A percentile compares a stretch with the other conserved stretches of the same genome.
phyloP scores from a whole-genome alignment of 192 early-diverging fungal genomes.

The Backusella westeae region DNA sequence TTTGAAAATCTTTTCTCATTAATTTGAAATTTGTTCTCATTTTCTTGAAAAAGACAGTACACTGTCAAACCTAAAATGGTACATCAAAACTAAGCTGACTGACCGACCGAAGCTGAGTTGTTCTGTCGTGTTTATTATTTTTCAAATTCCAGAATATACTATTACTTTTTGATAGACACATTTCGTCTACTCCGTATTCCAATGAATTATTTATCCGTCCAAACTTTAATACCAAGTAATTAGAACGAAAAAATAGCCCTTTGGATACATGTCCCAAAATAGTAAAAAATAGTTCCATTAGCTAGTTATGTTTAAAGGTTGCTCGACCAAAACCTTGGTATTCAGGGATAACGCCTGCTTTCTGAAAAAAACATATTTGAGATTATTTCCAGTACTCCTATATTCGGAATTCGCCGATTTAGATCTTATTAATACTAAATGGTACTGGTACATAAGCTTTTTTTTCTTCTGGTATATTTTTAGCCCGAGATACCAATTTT shows the following conservation, averaged over 20 bases:
- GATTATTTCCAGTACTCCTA: neutral
- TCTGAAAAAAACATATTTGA: neutral
- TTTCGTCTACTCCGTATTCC: neutral
- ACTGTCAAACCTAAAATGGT: neutral
- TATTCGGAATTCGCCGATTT: neutral
- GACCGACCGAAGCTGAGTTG: neutral
- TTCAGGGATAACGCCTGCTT: neutral
- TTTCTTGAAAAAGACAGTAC: too few species aligned
- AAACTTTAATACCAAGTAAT: neutral
- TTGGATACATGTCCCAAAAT: neutral
- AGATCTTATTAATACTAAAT: constrained; percentile 2
- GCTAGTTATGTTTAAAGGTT: neutral
- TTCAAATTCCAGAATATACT: neutral
- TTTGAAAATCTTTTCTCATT: too few species aligned
- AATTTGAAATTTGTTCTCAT: too few species aligned
- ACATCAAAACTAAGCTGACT: neutral
- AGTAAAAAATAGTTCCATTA: neutral
- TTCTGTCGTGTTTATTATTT: neutral
- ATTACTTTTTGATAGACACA: neutral
- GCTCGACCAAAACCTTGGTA: neutral
- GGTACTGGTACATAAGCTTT: neutral
- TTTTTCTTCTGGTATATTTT: neutral
- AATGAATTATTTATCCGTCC: neutral
- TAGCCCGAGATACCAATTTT: neutral
- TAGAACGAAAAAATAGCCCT: neutral